Evolutionary conservation across 306 rosid genomes (phyloP), one percentile per base, ranked within the genome.

Genomic region (Pterocarpus santalinus): DNA sequence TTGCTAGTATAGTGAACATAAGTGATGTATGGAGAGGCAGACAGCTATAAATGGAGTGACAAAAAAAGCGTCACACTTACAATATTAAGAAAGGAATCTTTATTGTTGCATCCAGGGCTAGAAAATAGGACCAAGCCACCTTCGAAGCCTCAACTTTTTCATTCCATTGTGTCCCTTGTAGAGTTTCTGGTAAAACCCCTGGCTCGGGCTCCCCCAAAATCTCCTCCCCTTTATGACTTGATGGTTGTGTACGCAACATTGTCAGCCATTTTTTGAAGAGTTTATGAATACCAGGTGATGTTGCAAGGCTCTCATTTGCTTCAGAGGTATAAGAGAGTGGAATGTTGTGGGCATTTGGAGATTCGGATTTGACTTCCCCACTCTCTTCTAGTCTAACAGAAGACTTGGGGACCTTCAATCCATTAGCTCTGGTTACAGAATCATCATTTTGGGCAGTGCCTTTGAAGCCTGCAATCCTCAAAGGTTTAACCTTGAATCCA

Each of bases 41-140:
- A 77, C 14, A 60, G 44, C 33, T 72, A 28, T 41, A 61, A 52
- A 77, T 51, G 58, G 64, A 76, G 11, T 58, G 35, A 63, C 30
- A 28, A 14, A 78, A 77, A 79, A 73, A 57, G 44, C 34, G 72
- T 11, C 58, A 49, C 80, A 87, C 98, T 92, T 87, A 94, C 98
- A 94, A 94, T 77, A 94, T 81, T 69, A 94, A 77, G 47, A 94
- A 69, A 65, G 97, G 98, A 53, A 92, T 85, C 88, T 87, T 94
- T 73, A 92, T 72, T 71, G 90, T 76, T 81, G 90, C 90, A 77
- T 92, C 89, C 80, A 92, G 89, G 41, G 88, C 76, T 73, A 81
- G 79, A 87, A 89, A 87, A 65, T 76, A 78, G 80, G 87, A 80
- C 94, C 89, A 88, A 4, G 82, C 82, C 12, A 66, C 83, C 90